Base-by-base conservation (phyloP, 495 filamentous ascomycete genomes). In the Oleoguttula mirabilis region DNA sequence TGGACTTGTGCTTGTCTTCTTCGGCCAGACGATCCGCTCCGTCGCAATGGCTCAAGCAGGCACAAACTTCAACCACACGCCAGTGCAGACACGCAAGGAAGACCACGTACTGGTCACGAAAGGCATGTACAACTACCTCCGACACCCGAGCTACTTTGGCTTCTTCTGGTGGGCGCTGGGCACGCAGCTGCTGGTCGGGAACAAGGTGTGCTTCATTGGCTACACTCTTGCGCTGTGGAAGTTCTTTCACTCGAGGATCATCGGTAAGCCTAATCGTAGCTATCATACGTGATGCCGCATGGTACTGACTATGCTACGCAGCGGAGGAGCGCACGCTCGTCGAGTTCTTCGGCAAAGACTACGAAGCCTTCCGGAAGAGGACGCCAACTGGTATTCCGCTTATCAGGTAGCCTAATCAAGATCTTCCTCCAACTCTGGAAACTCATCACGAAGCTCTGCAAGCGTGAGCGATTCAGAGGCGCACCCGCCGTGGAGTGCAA, bases 131-230 rank as follows among this genome's bases (percentile, higher is more conserved):
- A 43, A 51, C 1, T 54, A 66, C 23, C 57, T 93, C 35, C 66
- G 90, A 4, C 90, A 98, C 60, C 90, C 90, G 36, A 78, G 77
- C 31, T 98, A 98, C 58, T 95, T 95, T 62, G 90, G 90, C 1
- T 98, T 92, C 63, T 98, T 93, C 57, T 96, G 85, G 80, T 98
- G 87, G 88, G 86, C 80, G 0, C 43, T 96, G n/a, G 90, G 90
- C 1, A 93, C 85, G 28, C 90, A 98, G 68, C 51, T 96, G 40
- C 75, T 92, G 21, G 66, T 94, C 42, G 88, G 88, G 23, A 98
- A 98, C 65, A 59, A 69, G 11, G 53, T 92, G 1, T 88, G 86
- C 54, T 73, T 88, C 15, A 48, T 79, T 16, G 79, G 60, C 19
- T 95, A 92, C 69, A 61, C 74, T 2, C 51, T 73, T 17, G 78